phyloP scores from a whole-genome alignment of 495 filamentous ascomycete species.

The Thozetella sp. region DNA sequence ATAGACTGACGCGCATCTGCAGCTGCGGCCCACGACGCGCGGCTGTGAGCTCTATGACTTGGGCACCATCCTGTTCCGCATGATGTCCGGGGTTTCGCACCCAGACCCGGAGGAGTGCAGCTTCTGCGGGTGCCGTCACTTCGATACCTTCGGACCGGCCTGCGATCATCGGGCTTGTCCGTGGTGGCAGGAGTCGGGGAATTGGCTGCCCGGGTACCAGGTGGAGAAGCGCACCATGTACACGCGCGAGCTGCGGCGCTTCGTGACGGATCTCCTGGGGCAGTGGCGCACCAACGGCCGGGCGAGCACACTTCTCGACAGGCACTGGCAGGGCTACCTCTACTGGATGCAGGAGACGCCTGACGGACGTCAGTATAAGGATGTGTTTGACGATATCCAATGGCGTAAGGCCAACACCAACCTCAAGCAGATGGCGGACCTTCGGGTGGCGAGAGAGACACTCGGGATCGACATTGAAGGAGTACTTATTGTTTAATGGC shows the following conservation, averaged over 20 bases:
- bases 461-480: conserved; percentile 9
- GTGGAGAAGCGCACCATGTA: conserved; percentile 29
- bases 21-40: conserved; percentile 22
- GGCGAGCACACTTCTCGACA: conserved; percentile 18
- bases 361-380: conserved; percentile 24
- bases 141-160: conserved; percentile 5
- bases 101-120: conserved; percentile 25
- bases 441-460: background rate
- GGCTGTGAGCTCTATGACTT: conserved; percentile 35
- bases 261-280: conserved; percentile 21
- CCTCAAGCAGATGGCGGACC: background rate
- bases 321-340: conserved; percentile 20
- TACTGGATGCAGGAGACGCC: conserved; percentile 22
- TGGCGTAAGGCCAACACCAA: conserved; percentile 15
- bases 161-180: background rate
- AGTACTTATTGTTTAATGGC: conserved; percentile 4
- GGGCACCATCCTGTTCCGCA: conserved; percentile 33
- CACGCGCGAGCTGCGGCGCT: conserved; percentile 14
- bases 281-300: conserved; percentile 13
- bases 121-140: conserved; percentile 19
- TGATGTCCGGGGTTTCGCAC: conserved; percentile 33
- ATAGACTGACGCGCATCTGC: conserved; percentile 11
- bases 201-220: conserved; percentile 7
- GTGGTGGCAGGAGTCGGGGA: background rate
- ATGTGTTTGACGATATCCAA: conserved; percentile 27